Base-by-base conservation (phyloP, 306 rosid genomes). In the Pterocarpus santalinus region DNA sequence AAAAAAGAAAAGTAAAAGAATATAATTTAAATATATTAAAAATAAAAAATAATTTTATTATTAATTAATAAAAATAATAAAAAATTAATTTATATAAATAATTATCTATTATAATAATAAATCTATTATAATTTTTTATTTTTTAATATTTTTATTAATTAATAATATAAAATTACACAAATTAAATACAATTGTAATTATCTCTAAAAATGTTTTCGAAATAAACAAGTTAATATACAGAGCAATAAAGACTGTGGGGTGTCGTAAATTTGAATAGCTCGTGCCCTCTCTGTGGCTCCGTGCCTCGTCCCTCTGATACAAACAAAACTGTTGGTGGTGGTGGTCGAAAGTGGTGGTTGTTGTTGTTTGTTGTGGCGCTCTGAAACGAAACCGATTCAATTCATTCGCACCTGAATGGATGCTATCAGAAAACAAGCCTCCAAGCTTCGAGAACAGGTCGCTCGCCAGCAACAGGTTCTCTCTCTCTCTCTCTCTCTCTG, bases 401-500 rank as follows among this genome's bases (percentile, higher is more conserved):
- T 51, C 77, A 70, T 76, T 80, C 79, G 35, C 44, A 2, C 9
- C 60, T 73, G 68, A 74, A 91, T 95, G 99, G 99, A 95, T 38
- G 94, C 99, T 68, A 89, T 95, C 82, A 86, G 97, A 90, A 95
- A 95, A 79, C 99, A 95, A 85, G 99, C 97, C 28, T 85, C 94
- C 64, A 91, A 90, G 90, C 97, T 95, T 81, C 95, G 99, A 73
- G 98, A 95, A 86, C 98, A 95, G 79, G 98, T 95, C 88, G 94
- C 98, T 69, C 87, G 98, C 73, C 97, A 92, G 77, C 97, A 93
- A 65, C 99, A 95, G 97, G 99, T 94, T 86, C 61, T 65, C 71
- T 57, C 65, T 71, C 72, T 78, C 69, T 43, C 47, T 43, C 47
- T 43, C 47, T 43, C 47, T 43, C 11, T 43, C 32, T 28, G 28